These are phyloP conservation scores for Quercus aquifolioides DNA, from an alignment of 306 rosid genomes.

Conservation along the genomic window DNA sequence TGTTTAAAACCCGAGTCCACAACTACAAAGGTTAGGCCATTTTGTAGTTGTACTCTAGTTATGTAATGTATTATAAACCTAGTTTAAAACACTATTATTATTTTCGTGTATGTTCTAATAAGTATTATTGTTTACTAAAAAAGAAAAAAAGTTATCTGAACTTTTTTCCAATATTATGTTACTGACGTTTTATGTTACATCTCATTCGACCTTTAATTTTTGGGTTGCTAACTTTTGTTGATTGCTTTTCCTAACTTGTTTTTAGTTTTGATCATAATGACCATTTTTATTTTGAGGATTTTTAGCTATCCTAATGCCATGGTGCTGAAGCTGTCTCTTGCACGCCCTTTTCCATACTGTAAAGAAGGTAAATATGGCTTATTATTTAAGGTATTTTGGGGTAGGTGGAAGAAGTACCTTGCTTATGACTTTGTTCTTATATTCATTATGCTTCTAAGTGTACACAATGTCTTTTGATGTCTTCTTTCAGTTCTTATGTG, in stretches of 20 bases:
- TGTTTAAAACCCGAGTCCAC: too few species aligned
- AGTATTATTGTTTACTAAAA: too few species aligned
- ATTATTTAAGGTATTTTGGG: constrained; percentile 42
- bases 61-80: too few species aligned
- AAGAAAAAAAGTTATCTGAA: not conserved
- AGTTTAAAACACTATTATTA: too few species aligned
- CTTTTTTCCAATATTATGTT: constrained; percentile 32
- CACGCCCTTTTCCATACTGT: constrained; percentile 33
- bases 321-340: constrained; percentile 43
- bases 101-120: too few species aligned
- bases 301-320: constrained; percentile 30
- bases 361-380: constrained; percentile 47
- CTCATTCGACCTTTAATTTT: constrained; percentile 19
- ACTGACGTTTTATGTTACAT: constrained; percentile 36
- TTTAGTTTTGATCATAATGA: constrained; percentile 26
- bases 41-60: too few species aligned
- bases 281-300: constrained; percentile 30
- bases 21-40: too few species aligned
- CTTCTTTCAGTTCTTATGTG: constrained; percentile 43
- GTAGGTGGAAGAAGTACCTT: constrained; percentile 28
- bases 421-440: constrained; percentile 11
- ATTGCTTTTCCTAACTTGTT: constrained; percentile 42
- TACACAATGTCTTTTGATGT: constrained; percentile 21
- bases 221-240: constrained; percentile 28
- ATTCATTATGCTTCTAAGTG: not conserved